Percentiles rank a stretch among this genome's conserved stretches.
phyloP scores from a whole-genome alignment of 2,329 filamentous ascomycete species.

The Fusarium virguliforme region DNA sequence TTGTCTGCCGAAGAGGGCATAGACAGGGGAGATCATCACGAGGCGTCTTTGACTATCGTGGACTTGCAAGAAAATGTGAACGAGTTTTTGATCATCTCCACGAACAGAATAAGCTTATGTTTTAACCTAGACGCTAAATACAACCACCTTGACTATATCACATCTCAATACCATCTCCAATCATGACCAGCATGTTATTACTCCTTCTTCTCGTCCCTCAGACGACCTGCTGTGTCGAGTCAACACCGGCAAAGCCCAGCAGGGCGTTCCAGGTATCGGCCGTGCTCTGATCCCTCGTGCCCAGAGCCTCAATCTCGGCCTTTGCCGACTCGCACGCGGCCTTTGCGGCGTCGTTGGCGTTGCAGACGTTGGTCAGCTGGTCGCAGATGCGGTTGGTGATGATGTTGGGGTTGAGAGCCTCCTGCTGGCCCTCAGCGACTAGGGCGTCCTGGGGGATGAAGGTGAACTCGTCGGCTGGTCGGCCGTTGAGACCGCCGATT shows the following conservation, averaged over 20 bases:
- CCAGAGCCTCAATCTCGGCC: conserved; percentile 66
- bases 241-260: conserved; percentile 55
- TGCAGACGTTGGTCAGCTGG: conserved; percentile 77
- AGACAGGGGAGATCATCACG: neutral
- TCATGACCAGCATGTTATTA: conserved; percentile 42
- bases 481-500: conserved; percentile 70
- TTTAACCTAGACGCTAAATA: conserved; percentile 7
- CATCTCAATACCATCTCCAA: conserved; percentile 26
- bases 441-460: conserved; percentile 77
- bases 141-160: conserved; percentile 9
- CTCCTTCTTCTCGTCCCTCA: conserved; percentile 27
- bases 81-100: neutral
- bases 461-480: conserved; percentile 73
- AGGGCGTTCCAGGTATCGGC: conserved; percentile 65
- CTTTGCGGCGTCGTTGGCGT: conserved; percentile 73
- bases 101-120: conserved; percentile 15
- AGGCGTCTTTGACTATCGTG: neutral
- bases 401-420: conserved; percentile 80
- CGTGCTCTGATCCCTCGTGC: conserved; percentile 64
- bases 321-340: conserved; percentile 68
- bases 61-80: neutral
- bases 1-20: neutral
- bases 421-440: conserved; percentile 73
- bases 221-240: conserved; percentile 44
- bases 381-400: conserved; percentile 82